Evolutionary conservation across 1,139 yeast species (phyloP).

Genomic region (Nakaseomyces nivariensis): DNA sequence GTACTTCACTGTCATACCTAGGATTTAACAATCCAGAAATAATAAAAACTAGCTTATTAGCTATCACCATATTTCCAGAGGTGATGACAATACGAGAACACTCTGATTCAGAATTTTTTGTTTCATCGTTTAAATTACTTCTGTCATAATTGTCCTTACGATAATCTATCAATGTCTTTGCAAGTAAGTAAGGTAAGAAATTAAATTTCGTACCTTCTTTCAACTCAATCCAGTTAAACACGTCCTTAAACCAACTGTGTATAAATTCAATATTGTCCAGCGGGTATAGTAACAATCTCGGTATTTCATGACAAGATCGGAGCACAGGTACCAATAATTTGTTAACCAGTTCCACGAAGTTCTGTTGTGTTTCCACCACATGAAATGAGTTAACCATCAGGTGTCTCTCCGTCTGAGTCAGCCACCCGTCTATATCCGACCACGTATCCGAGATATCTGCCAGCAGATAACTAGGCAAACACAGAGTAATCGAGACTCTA

Average conservation of each 20-base stretch:
- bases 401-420: constrained; percentile 19
- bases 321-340: constrained; percentile 26
- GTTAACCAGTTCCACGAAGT: constrained; percentile 19
- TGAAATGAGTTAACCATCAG: constrained; percentile 9
- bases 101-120: constrained; percentile 20
- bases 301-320: constrained; percentile 25
- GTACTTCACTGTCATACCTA: constrained; percentile 11
- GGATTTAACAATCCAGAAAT: constrained; percentile 37
- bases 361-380: constrained; percentile 3
- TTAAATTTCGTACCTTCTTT: constrained; percentile 40
- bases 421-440: constrained; percentile 20
- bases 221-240: constrained; percentile 51
- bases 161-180: constrained; percentile 37
- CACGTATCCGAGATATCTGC: constrained; percentile 25
- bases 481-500: constrained; percentile 24
- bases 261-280: constrained; percentile 21
- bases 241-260: constrained; percentile 47
- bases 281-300: constrained; percentile 31
- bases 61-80: constrained; percentile 54
- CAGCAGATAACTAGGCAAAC: constrained; percentile 22
- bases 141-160: constrained; percentile 26
- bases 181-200: constrained; percentile 38
- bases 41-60: constrained; percentile 48
- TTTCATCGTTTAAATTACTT: too few relatives aligned
- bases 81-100: constrained; percentile 43